Evolutionary conservation across 2,329 filamentous ascomycete species (phyloP), one percentile per base, ranked within the genome.

Genomic region (Fusarium domesticum): DNA sequence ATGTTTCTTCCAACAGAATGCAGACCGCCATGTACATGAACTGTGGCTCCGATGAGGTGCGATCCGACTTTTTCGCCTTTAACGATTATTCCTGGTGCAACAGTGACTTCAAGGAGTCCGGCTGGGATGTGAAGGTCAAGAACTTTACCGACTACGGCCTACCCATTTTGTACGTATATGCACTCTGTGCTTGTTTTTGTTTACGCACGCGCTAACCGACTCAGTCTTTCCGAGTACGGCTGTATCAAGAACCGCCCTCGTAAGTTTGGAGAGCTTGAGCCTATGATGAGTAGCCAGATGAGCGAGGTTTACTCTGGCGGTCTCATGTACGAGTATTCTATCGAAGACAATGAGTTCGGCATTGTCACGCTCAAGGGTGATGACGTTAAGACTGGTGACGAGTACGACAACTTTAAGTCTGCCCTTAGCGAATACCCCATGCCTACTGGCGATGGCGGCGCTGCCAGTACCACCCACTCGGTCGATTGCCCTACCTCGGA

Each of bases 21-120:
- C 81, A 96, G 72, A 89, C 89, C 66, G 90, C 91, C 37, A 64
- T 84, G 42, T 96, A 95, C 78, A 89, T 96, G 83, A 96, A 96
- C 80, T 96, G 91, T 64, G 91, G 91, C 50, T 74, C 80, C 42
- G 87, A 92, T 37, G 85, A 91, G 53, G 82, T 85, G 72, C 85
- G 91, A 57, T 88, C 84, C 59, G 90, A 96, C 70, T 92, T 92
- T 73, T 92, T 90, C 62, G 87, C 85, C 48, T 90, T 91, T 72
- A 93, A 93, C 71, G 88, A 92, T 70, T 92, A 92, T 72, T 91
- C 87, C 3, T 92, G 85, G 85, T 92, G 88, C 69, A 84, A 84
- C 52, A 84, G 83, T 36, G 75, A 81, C 56, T 91, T 86, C 72
- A 66, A 69, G 36, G 74, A 70, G 35, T 85, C 90, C 32, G 89